Percentiles rank a stretch among this genome's conserved stretches.
Evolutionary conservation across 352 stramenopile species (phyloP).

Genomic region (Peronospora destructor): DNA sequence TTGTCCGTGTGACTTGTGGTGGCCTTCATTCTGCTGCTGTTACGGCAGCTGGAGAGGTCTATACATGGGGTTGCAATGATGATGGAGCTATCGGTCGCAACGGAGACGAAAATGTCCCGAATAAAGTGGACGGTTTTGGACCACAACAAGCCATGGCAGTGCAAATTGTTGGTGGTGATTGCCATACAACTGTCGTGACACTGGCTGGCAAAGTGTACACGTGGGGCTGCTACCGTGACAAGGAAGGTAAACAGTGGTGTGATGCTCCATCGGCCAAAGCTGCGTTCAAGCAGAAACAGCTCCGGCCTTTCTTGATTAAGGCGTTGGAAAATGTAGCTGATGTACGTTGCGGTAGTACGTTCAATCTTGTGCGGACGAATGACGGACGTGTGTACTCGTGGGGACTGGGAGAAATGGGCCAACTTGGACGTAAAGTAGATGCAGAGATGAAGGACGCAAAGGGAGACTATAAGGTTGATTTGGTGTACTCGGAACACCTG

Average conservation of each 20-base stretch:
- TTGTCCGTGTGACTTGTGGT: conserved; percentile 81
- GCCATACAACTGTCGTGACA: conserved; percentile 88
- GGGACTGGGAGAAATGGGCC: conserved; percentile 87
- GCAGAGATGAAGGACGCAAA: conserved; percentile 58
- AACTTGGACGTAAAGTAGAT: conserved; percentile 65
- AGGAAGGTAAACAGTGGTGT: conserved; percentile 91
- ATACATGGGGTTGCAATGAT: conserved; percentile 92
- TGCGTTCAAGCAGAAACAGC: conserved; percentile 81
- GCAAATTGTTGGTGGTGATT: conserved; percentile 90
- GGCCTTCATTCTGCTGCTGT: conserved; percentile 89
- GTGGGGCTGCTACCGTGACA: conserved; percentile 96
- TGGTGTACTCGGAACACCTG: conserved; percentile 79
- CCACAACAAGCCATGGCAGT: conserved; percentile 34
- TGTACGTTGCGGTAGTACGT: conserved; percentile 75
- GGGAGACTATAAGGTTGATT: conserved; percentile 64
- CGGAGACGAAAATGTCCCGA: conserved; percentile 74
- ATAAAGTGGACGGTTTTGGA: conserved; percentile 53
- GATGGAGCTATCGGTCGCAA: conserved; percentile 85
- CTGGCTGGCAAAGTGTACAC: conserved; percentile 87
- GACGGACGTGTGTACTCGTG: conserved; percentile 88
- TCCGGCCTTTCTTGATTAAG: conserved; percentile 52
- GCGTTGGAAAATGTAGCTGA: conserved; percentile 58
- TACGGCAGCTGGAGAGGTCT: conserved; percentile 83
- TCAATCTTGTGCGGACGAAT: conserved; percentile 82
- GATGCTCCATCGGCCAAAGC: conserved; percentile 53